A percentile compares a stretch with the other conserved stretches of the same genome.
phyloP scores from a whole-genome alignment of 306 rosid species.

The Cicer judaicum region DNA sequence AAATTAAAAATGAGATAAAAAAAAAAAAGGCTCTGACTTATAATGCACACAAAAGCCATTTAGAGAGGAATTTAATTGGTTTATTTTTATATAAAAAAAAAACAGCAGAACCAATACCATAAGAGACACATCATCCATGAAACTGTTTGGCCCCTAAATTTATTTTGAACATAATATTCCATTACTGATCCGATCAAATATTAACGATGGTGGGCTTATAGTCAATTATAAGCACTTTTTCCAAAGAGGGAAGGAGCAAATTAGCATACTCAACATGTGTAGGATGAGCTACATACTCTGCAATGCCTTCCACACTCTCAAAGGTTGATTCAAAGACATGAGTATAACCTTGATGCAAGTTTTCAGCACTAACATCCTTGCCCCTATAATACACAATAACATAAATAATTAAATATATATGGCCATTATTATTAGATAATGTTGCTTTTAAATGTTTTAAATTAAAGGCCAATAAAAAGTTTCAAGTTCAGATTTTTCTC shows the following conservation, averaged over 20 bases:
- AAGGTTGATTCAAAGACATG: constrained; percentile 87
- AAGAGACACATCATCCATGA: too few relatives aligned
- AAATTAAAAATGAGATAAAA: too few relatives aligned
- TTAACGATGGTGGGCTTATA: constrained; percentile 65
- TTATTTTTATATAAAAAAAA: too few relatives aligned
- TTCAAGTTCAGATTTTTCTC: neutral
- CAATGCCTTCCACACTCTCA: constrained; percentile 74
- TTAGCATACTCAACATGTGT: constrained; percentile 74
- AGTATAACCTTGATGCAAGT: constrained; percentile 84
- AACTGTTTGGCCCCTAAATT: neutral
- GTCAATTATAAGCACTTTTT: constrained; percentile 67
- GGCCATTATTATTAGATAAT: too few relatives aligned
- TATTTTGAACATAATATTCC: constrained; percentile 8
- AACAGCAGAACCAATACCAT: too few relatives aligned
- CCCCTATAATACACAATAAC: constrained; percentile 59
- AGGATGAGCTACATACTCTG: constrained; percentile 79
- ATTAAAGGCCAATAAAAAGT: neutral
- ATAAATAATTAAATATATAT: too few relatives aligned
- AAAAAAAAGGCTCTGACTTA: too few relatives aligned
- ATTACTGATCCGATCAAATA: constrained; percentile 27
- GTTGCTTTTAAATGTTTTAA: neutral
- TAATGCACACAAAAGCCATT: too few relatives aligned
- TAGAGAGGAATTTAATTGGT: too few relatives aligned
- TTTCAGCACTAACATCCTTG: constrained; percentile 75
- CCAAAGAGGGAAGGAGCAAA: constrained; percentile 55